Evolutionary conservation across 2,329 filamentous ascomycete species (phyloP).

Genomic region (Pseudocercospora fuligena): DNA sequence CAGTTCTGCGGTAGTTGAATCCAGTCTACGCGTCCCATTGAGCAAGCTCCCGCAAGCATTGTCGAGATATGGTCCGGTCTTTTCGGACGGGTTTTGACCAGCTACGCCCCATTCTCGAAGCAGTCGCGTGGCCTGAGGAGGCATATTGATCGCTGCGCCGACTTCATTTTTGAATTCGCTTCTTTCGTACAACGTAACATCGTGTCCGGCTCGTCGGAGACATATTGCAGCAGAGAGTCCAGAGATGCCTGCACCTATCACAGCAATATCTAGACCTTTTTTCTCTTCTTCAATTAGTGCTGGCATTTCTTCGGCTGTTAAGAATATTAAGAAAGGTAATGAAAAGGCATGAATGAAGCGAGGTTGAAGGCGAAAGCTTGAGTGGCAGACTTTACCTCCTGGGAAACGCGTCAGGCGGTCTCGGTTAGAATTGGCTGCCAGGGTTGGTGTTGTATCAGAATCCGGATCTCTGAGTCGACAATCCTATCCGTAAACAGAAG

Average conservation of each 20-base stretch:
- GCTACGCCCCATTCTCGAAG: slow-evolving; percentile 17
- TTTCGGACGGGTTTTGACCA: slow-evolving; percentile 1
- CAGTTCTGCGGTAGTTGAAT: slow-evolving; percentile 9
- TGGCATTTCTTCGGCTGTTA: not conserved
- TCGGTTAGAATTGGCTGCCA: not conserved
- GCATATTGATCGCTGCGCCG: slow-evolving; percentile 38
- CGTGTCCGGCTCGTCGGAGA: slow-evolving; percentile 35
- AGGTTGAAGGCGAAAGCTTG: slow-evolving; percentile 3
- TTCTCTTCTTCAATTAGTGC: slow-evolving; percentile 1
- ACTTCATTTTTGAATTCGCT: slow-evolving; percentile 36
- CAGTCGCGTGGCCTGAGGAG: slow-evolving; percentile 13
- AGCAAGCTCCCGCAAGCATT: slow-evolving; percentile 6
- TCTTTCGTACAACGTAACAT: slow-evolving; percentile 36
- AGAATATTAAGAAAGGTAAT: not conserved
- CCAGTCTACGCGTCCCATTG: slow-evolving; percentile 12
- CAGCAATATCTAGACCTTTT: slow-evolving; percentile 9
- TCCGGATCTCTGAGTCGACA: not conserved
- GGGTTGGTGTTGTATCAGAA: slow-evolving; percentile 1
- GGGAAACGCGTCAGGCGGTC: slow-evolving; percentile 3
- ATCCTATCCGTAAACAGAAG: not conserved
- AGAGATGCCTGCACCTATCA: slow-evolving; percentile 40
- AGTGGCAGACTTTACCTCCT: slow-evolving; percentile 2
- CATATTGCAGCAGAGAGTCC: slow-evolving; percentile 37
- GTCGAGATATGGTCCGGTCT: slow-evolving; percentile 12
- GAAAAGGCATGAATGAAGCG: not conserved